Percentiles rank a stretch among this genome's conserved stretches.
These are phyloP conservation scores for Amanita rimosa DNA, from an alignment of 768 basidiomycete genomes.

Conservation along the genomic window DNA sequence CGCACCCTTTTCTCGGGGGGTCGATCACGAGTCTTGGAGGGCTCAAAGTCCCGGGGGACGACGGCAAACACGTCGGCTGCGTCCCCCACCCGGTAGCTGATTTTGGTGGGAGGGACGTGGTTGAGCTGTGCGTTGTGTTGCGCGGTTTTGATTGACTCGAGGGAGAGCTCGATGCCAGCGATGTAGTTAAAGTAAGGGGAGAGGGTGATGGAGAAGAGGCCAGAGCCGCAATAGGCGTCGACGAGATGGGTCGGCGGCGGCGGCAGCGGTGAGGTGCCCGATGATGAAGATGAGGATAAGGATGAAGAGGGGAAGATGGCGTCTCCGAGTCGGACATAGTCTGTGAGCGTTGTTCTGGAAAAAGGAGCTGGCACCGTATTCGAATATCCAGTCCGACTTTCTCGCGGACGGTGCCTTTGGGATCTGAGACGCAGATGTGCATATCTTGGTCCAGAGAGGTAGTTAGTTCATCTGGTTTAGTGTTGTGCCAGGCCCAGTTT, in stretches of 20 bases:
- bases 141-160: conserved; percentile 59
- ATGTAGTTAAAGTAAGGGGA: conserved; percentile 64
- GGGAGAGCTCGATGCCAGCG: conserved; percentile 80
- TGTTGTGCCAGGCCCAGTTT: conserved; percentile 4
- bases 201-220: conserved; percentile 80
- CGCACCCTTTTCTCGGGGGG: conserved; percentile 93
- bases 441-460: conserved; percentile 26
- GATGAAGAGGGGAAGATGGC: conserved; percentile 42
- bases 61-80: conserved; percentile 76
- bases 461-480: conserved; percentile 18
- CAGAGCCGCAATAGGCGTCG: conserved; percentile 89
- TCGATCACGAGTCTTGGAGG: conserved; percentile 64
- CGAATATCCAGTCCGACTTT: conserved; percentile 77
- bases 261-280: too few relatives aligned
- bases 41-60: conserved; percentile 52
- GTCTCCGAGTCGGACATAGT: conserved; percentile 55
- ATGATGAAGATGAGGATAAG: not conserved
- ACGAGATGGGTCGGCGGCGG: conserved; percentile 90
- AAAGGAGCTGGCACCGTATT: conserved; percentile 82
- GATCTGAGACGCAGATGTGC: conserved; percentile 81
- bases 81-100: conserved; percentile 70
- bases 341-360: conserved; percentile 94
- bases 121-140: conserved; percentile 59
- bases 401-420: conserved; percentile 73
- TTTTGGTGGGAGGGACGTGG: conserved; percentile 39